Conservation (phyloP, 495 filamentous ascomycete genomes). For the Xylaria bambusicola region DNA sequence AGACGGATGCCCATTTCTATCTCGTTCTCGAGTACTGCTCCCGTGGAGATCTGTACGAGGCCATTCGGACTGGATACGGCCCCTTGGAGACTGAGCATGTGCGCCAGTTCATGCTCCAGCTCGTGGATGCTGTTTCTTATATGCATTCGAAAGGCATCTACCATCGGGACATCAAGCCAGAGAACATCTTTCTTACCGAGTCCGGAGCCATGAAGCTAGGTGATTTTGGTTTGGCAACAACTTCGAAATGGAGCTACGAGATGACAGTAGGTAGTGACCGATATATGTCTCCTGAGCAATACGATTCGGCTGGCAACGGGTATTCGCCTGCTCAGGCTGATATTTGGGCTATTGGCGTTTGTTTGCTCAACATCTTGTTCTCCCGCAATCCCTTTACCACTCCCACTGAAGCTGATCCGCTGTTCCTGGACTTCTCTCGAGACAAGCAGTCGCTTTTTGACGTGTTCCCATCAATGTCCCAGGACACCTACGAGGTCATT, state of each 20-base stretch:
- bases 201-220: constrained; percentile 91
- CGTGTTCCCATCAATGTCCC: constrained; percentile 97
- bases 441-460: constrained; percentile 96
- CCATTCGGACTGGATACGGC: constrained; percentile 83
- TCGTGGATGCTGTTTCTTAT: constrained; percentile 85
- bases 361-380: constrained; percentile 93
- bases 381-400: constrained; percentile 91
- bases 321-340: constrained; percentile 95
- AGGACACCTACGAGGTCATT: constrained; percentile 94
- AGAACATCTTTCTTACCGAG: constrained; percentile 94
- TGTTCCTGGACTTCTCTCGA: constrained; percentile 88
- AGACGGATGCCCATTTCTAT: constrained; percentile 86
- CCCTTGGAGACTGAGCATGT: constrained; percentile 95
- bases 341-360: constrained; percentile 93
- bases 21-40: constrained; percentile 94
- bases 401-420: constrained; percentile 79
- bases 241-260: constrained; percentile 83
- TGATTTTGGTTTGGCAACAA: constrained; percentile 91
- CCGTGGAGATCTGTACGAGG: constrained; percentile 97
- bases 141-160: constrained; percentile 90
- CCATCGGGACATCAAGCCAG: constrained; percentile 98
- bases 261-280: constrained; percentile 93
- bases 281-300: constrained; percentile 99
- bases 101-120: constrained; percentile 92
- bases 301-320: constrained; percentile 78